Base-by-base conservation (phyloP, 2,329 filamentous ascomycete species). In the Immersiporthe knoxdaviesiana region DNA sequence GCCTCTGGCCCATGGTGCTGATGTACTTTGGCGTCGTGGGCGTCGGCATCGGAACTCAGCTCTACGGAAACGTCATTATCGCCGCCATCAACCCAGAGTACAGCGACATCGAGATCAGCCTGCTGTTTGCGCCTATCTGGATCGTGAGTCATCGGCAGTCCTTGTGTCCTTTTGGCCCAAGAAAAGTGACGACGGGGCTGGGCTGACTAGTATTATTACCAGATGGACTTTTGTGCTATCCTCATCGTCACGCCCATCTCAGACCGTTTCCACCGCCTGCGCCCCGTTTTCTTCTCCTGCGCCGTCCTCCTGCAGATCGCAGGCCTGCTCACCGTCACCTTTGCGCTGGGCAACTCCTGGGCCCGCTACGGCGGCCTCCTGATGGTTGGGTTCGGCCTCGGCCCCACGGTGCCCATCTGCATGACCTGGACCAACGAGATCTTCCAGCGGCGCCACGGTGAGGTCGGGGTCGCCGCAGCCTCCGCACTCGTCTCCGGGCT, bases 11-110 rank as follows among this genome's bases (percentile, higher is more conserved):
- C 1, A 80, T 97, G 73, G 85, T 91, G 1, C 77, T 97, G 66
- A 97, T 97, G 94, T 97, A 97, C 81, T 97, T 97, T 81, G 94
- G 94, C 27, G 94, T 97, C 3, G 94, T 97, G 1, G 94, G 94
- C 30, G 94, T 97, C 3, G 94, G 94, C 11, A 97, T 97, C 72
- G 94, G 93, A 59, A 94, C 93, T 0, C 93, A 97, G 80, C 88
- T 92, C 61, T 97, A 97, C 76, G 92, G 91, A 41, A 95, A 91
- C 2, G 88, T 97, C 73, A 97, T 97, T 74, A 96, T 97, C 75
- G 85, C 87, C 21, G 88, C 89, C 12, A 96, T 96, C 76, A 89
- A 94, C 76, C 88, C 92, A 0, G 81, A 81, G 0, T 89, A 97
- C 69, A 92, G 87, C 2, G 88, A 88, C 35, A 87, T 97, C 39